Percentiles rank a stretch among this genome's conserved stretches.
Evolutionary conservation across 2,329 filamentous ascomycete genomes (phyloP).

Genomic region (Drechslera avenae): DNA sequence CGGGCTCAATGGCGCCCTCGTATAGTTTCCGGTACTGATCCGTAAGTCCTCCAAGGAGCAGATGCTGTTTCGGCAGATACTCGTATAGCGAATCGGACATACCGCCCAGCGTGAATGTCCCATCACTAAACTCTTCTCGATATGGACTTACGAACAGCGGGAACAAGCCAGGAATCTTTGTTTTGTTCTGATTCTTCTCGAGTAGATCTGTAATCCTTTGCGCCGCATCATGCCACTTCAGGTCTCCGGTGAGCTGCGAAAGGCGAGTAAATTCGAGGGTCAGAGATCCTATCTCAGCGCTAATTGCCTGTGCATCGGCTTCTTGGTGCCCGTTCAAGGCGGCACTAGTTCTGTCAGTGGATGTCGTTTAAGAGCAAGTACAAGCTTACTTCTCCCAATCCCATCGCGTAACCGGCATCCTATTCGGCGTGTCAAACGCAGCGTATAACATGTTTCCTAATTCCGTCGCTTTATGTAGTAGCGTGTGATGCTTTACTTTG

Average conservation of each 20-base stretch:
- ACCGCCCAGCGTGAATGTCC: slow-evolving; percentile 58
- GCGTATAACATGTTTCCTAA: slow-evolving; percentile 52
- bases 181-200: slow-evolving; percentile 43
- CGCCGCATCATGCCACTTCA: slow-evolving; percentile 48
- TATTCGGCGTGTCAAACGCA: slow-evolving; percentile 52
- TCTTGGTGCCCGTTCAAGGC: slow-evolving; percentile 38
- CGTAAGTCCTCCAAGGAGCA: slow-evolving; percentile 76
- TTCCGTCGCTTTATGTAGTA: slow-evolving; percentile 49
- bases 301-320: slow-evolving; percentile 38
- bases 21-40: slow-evolving; percentile 76
- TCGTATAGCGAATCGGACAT: slow-evolving; percentile 64
- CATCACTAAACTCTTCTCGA: slow-evolving; percentile 36
- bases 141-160: slow-evolving; percentile 43
- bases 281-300: slow-evolving; percentile 47
- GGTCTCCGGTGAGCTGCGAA: slow-evolving; percentile 46
- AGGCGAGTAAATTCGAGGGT: slow-evolving; percentile 49
- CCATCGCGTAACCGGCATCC: slow-evolving; percentile 50
- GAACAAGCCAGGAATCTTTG: slow-evolving; percentile 46
- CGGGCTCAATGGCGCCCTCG: slow-evolving; percentile 67
- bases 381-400: slow-evolving; percentile 43
- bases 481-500: slow-evolving; percentile 39
- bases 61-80: slow-evolving; percentile 67
- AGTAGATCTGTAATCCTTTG: slow-evolving; percentile 44
- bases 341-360: slow-evolving; percentile 31
- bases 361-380: not conserved